Evolutionary conservation across 257 asterid genomes (phyloP).

Genomic region (Vinca minor): DNA sequence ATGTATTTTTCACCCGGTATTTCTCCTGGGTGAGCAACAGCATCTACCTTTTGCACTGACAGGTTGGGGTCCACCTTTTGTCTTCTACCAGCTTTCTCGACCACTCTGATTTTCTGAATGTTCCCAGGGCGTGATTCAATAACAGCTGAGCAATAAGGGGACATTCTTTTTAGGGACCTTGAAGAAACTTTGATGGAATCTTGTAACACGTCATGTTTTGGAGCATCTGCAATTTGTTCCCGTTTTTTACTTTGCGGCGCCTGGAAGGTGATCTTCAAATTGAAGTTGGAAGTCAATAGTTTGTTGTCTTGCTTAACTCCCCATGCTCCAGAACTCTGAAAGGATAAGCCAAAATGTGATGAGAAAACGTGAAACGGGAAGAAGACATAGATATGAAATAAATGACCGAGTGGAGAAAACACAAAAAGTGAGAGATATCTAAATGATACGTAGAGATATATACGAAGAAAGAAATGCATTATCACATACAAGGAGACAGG

Average conservation of each 20-base stretch:
- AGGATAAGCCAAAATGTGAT: slow-evolving; percentile 3
- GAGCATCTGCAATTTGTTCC: slow-evolving; percentile 21
- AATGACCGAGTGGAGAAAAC: background rate
- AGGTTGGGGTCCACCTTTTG: slow-evolving; percentile 27
- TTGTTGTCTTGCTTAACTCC: slow-evolving; percentile 31
- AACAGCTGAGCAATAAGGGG: slow-evolving; percentile 37
- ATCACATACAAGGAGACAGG: background rate
- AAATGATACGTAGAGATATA: background rate
- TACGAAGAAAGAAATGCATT: too few relatives aligned
- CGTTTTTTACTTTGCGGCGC: slow-evolving; percentile 23
- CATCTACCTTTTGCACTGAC: slow-evolving; percentile 50
- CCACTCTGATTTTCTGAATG: slow-evolving; percentile 33
- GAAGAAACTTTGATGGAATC: slow-evolving; percentile 35
- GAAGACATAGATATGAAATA: background rate
- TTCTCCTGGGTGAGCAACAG: slow-evolving; percentile 55
- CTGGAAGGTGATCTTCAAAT: slow-evolving; percentile 25
- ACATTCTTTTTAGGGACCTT: slow-evolving; percentile 44
- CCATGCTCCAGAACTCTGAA: slow-evolving; percentile 38
- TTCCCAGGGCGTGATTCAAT: slow-evolving; percentile 35
- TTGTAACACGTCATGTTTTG: slow-evolving; percentile 17
- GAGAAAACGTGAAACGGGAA: background rate
- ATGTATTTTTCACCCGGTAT: slow-evolving; percentile 39
- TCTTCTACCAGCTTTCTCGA: slow-evolving; percentile 34
- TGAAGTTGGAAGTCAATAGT: slow-evolving; percentile 32
- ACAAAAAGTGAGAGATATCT: background rate